Evolutionary conservation across 208 protist genomes (phyloP).

Genomic region (Wallacemonas sp.): DNA sequence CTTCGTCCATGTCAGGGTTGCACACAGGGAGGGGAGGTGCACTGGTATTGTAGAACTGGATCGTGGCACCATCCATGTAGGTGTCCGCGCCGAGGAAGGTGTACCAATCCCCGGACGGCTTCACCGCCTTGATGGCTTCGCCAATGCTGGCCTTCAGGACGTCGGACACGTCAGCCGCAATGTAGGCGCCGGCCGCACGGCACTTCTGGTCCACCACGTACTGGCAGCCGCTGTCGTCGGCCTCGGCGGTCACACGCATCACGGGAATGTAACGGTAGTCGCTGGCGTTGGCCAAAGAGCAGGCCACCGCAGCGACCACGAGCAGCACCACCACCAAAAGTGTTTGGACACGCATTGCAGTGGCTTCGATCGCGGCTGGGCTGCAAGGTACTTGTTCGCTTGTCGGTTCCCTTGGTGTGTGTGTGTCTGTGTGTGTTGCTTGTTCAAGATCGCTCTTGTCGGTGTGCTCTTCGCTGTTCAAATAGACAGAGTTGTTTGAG

Average conservation of each 20-base stretch:
- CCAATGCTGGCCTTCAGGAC: constrained; percentile 21
- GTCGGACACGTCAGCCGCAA: constrained; percentile 30
- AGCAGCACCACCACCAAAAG: background rate
- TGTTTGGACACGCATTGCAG: background rate
- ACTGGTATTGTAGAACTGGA: background rate
- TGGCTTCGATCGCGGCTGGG: no score
- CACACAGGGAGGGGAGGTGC: background rate
- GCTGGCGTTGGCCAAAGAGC: constrained; percentile 8
- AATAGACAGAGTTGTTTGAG: no score
- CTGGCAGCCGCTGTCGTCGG: constrained; percentile 17
- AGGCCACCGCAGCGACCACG: constrained; percentile 15
- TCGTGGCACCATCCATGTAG: background rate
- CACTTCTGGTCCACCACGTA: constrained; percentile 23
- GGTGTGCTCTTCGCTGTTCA: no score
- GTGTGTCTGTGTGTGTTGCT: no score
- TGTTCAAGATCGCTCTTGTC: no score
- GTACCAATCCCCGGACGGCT: constrained; percentile 27
- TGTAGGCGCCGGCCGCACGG: constrained; percentile 27
- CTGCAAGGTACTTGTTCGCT: no score
- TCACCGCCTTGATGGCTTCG: constrained; percentile 17
- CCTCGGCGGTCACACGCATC: constrained; percentile 19
- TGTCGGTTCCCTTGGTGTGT: background rate
- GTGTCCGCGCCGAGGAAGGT: constrained; percentile 36
- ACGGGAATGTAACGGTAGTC: constrained; percentile 34
- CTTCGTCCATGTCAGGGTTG: background rate